These are phyloP conservation scores for Fusarium bulbicola DNA, from an alignment of 2,329 filamentous ascomycete genomes.

Conservation along the genomic window DNA sequence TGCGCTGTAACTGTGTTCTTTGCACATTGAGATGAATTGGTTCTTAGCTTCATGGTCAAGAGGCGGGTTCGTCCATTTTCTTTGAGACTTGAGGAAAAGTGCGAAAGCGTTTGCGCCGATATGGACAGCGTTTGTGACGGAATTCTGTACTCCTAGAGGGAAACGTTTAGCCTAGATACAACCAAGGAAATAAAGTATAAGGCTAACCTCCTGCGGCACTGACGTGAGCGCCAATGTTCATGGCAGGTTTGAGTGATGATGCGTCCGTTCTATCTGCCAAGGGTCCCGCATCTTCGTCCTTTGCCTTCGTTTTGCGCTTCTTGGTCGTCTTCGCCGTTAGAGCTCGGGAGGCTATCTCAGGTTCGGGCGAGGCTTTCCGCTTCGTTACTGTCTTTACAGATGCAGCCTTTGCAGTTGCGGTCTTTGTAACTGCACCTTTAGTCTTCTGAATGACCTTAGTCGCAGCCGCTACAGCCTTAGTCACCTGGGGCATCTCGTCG, in stretches of 20 bases:
- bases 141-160: slow-evolving; percentile 81
- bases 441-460: slow-evolving; percentile 42
- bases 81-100: slow-evolving; percentile 93
- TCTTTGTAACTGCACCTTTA: slow-evolving; percentile 38
- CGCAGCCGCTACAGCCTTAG: slow-evolving; percentile 29
- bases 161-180: slow-evolving; percentile 10
- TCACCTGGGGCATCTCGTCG: slow-evolving; percentile 25
- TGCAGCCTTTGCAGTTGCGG: slow-evolving; percentile 34
- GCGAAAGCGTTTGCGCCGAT: slow-evolving; percentile 95
- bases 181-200: not conserved
- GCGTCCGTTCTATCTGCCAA: slow-evolving; percentile 74
- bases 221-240: slow-evolving; percentile 93
- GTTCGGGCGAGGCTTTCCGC: slow-evolving; percentile 45
- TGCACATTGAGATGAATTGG: slow-evolving; percentile 75
- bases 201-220: slow-evolving; percentile 82
- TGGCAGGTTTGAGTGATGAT: slow-evolving; percentile 69
- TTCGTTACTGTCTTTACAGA: slow-evolving; percentile 42
- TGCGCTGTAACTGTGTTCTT: slow-evolving; percentile 75
- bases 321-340: slow-evolving; percentile 47
- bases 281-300: slow-evolving; percentile 62
- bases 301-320: slow-evolving; percentile 54
- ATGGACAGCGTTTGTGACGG: slow-evolving; percentile 78
- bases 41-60: slow-evolving; percentile 73
- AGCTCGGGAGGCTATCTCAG: slow-evolving; percentile 24
- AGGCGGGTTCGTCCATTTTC: slow-evolving; percentile 90